phyloP scores from a whole-genome alignment of 2,329 filamentous ascomycete species.

The Chrysoporthe austroafricana region DNA sequence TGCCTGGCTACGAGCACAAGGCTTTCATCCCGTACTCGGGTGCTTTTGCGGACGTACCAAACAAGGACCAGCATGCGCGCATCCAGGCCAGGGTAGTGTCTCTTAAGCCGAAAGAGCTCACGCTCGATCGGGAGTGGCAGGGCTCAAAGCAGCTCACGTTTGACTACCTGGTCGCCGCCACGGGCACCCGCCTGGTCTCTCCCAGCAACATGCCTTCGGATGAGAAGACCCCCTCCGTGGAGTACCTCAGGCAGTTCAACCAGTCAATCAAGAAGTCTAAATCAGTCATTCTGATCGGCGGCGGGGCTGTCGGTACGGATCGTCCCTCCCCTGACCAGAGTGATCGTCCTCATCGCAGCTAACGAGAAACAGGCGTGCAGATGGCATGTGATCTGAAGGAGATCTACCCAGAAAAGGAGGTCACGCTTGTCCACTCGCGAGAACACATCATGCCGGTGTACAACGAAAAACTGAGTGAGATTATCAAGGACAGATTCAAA shows the following conservation, averaged over 20 bases:
- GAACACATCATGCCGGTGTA: constrained; percentile 48
- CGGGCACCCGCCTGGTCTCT: constrained; percentile 42
- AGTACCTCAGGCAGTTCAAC: constrained; percentile 42
- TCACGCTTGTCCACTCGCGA: constrained; percentile 53
- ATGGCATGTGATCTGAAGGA: constrained; percentile 54
- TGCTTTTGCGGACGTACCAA: constrained; percentile 37
- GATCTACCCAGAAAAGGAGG: constrained; percentile 48
- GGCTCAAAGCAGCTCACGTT: constrained; percentile 41
- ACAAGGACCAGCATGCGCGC: constrained; percentile 38
- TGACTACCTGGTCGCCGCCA: constrained; percentile 50
- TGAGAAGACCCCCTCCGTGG: constrained; percentile 39
- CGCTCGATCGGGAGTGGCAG: constrained; percentile 42
- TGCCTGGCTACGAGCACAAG: constrained; percentile 47
- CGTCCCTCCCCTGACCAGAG: neutral
- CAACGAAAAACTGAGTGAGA: constrained; percentile 43
- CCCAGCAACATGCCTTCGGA: constrained; percentile 42
- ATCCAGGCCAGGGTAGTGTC: constrained; percentile 41
- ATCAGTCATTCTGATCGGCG: constrained; percentile 44
- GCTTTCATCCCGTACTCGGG: constrained; percentile 53
- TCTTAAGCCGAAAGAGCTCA: constrained; percentile 36
- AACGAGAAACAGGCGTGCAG: constrained; percentile 40
- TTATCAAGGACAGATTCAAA: constrained; percentile 41
- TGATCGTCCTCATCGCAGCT: neutral
- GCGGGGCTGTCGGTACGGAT: constrained; percentile 49
- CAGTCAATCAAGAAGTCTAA: constrained; percentile 36